Conservation (phyloP, 345 rosid species). For the Luvunga scandens region DNA sequence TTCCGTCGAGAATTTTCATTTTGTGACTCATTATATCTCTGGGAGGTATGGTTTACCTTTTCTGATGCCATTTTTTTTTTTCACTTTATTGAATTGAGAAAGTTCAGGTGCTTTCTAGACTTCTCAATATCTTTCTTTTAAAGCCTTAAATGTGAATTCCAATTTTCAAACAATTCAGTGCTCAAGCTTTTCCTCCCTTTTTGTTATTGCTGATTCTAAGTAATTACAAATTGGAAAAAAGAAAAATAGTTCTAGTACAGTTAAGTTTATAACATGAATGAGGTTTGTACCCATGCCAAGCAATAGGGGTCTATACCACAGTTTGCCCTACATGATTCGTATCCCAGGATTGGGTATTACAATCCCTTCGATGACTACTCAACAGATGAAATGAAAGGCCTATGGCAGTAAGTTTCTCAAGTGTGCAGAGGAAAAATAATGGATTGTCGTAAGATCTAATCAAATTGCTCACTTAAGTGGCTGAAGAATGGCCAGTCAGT, state of each 20-base stretch:
- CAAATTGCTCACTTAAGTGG: background rate
- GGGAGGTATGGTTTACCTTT: slow-evolving; percentile 70
- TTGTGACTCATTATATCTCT: slow-evolving; percentile 90
- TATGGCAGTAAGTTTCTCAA: background rate
- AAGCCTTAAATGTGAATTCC: background rate
- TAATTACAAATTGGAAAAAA: background rate
- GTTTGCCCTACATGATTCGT: background rate
- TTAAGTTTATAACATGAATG: background rate
- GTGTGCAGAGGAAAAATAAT: background rate
- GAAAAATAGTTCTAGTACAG: background rate
- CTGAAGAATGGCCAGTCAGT: background rate
- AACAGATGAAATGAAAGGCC: background rate
- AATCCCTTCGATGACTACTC: background rate
- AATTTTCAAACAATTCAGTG: background rate
- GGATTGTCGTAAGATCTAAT: no score
- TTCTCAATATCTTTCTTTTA: background rate
- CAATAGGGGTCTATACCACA: background rate
- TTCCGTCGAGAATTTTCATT: slow-evolving; percentile 96
- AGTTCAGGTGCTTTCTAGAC: background rate
- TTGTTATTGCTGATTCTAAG: background rate
- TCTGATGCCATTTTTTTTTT: background rate
- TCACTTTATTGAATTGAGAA: background rate
- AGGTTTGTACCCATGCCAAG: background rate
- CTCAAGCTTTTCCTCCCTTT: background rate
- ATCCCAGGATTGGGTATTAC: background rate